These are phyloP conservation scores for Peronospora destructor DNA, from an alignment of 352 stramenopile species.

Conservation along the genomic window DNA sequence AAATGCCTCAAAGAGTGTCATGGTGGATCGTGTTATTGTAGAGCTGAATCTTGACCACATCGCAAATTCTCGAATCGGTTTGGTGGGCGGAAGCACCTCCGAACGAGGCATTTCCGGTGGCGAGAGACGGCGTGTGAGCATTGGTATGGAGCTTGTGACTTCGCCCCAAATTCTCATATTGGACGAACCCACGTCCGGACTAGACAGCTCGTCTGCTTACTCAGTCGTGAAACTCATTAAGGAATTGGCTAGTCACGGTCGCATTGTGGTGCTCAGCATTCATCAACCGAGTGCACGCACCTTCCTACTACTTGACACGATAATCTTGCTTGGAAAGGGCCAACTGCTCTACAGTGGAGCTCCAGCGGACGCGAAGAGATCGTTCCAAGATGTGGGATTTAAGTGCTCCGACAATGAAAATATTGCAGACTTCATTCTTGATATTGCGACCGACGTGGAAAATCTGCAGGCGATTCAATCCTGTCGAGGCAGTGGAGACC, in stretches of 20 bases:
- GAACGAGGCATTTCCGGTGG: slow-evolving; percentile 89
- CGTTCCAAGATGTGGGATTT: slow-evolving; percentile 60
- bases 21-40: slow-evolving; percentile 62
- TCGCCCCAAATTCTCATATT: slow-evolving; percentile 82
- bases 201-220: slow-evolving; percentile 88
- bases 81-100: slow-evolving; percentile 21
- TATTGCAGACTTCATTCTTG: slow-evolving; percentile 76
- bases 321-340: slow-evolving; percentile 86
- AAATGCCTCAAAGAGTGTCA: slow-evolving; percentile 44
- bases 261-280: slow-evolving; percentile 79
- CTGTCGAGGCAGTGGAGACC: slow-evolving; percentile 18
- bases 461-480: slow-evolving; percentile 55
- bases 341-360: slow-evolving; percentile 56
- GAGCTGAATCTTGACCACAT: slow-evolving; percentile 76
- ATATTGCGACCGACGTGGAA: slow-evolving; percentile 52
- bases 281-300: slow-evolving; percentile 89
- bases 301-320: slow-evolving; percentile 84
- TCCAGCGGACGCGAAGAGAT: slow-evolving; percentile 37
- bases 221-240: slow-evolving; percentile 86
- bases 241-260: slow-evolving; percentile 68
- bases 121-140: slow-evolving; percentile 89
- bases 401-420: slow-evolving; percentile 69
- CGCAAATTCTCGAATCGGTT: slow-evolving; percentile 48
- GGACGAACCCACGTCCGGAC: slow-evolving; percentile 89
- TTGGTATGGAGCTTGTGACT: slow-evolving; percentile 91